Percentiles rank a stretch among this genome's conserved stretches.
phyloP scores from a whole-genome alignment of 2,329 filamentous ascomycete genomes.

The Tolypocladium endophyticum region DNA sequence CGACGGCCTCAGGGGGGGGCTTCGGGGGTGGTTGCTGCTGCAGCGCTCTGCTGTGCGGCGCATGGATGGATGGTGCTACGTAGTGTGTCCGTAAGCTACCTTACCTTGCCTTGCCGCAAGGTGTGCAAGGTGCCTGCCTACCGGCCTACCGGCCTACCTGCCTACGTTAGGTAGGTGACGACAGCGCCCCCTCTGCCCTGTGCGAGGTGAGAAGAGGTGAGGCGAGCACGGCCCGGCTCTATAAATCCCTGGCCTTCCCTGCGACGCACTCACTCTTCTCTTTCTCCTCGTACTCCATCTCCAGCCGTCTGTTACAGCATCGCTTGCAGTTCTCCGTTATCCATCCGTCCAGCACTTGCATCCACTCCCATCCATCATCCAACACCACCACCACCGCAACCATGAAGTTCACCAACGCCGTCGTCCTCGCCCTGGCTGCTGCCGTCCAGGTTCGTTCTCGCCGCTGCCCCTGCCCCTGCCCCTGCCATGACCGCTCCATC shows the following conservation, averaged over 20 bases:
- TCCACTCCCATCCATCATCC: not conserved
- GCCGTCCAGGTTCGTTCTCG: constrained; percentile 15
- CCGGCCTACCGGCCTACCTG: no score
- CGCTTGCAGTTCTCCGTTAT: not conserved
- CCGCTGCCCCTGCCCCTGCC: not conserved
- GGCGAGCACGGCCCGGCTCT: not conserved
- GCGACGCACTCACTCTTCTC: not conserved
- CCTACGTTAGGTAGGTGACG: no score
- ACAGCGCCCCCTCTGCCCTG: not conserved
- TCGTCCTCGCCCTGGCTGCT: constrained; percentile 20
- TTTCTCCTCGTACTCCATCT: not conserved
- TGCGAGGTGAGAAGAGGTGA: not conserved
- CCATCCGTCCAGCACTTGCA: not conserved
- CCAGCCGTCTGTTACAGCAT: not conserved
- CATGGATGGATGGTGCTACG: no score
- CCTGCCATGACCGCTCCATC: not conserved
- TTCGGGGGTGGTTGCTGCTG: no score
- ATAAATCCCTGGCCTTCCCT: not conserved
- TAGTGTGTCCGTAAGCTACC: no score
- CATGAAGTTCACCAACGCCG: constrained; percentile 27
- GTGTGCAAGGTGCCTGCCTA: no score
- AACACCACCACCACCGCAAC: constrained; percentile 3
- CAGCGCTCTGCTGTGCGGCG: no score
- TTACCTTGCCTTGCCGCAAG: no score
- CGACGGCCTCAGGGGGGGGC: no score